Evolutionary conservation across 2,329 filamentous ascomycete species (phyloP).

Genomic region (Ophiocordyceps polyrhachis-furcata): DNA sequence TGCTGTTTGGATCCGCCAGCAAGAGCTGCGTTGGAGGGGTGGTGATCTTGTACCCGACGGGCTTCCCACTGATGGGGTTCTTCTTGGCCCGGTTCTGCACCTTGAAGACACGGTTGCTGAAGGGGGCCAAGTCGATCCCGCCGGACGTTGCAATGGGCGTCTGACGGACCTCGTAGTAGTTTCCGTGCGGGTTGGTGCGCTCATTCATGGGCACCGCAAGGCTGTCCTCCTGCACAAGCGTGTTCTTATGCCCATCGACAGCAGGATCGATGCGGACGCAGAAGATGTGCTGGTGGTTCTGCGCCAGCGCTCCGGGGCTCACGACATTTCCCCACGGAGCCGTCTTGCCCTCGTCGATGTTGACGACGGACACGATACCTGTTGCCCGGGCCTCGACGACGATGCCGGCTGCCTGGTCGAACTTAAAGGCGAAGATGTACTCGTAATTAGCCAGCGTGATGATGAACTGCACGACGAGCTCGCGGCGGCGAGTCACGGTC

Average conservation of each 20-base stretch:
- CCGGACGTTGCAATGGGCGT: slow-evolving; percentile 23
- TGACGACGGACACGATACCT: slow-evolving; percentile 24
- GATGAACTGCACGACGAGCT: slow-evolving; percentile 41
- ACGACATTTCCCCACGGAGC: slow-evolving; percentile 42
- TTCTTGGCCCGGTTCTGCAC: slow-evolving; percentile 23
- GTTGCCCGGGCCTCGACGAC: slow-evolving; percentile 15
- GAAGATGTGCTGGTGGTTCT: slow-evolving; percentile 52
- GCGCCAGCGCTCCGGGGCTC: slow-evolving; percentile 37
- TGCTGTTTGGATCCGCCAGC: slow-evolving; percentile 20
- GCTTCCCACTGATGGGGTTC: slow-evolving; percentile 25
- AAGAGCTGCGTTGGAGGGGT: slow-evolving; percentile 19
- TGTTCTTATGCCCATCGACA: slow-evolving; percentile 40
- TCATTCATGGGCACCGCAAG: slow-evolving; percentile 22
- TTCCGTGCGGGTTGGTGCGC: slow-evolving; percentile 29
- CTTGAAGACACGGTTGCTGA: slow-evolving; percentile 29
- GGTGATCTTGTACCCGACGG: slow-evolving; percentile 29
- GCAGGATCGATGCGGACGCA: slow-evolving; percentile 42
- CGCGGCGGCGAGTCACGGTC: slow-evolving; percentile 32
- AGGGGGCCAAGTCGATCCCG: slow-evolving; percentile 29
- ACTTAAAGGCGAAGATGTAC: slow-evolving; percentile 24
- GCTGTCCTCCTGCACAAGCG: slow-evolving; percentile 24
- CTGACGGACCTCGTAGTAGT: slow-evolving; percentile 22
- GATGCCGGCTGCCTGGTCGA: slow-evolving; percentile 31
- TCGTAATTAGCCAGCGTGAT: slow-evolving; percentile 47
- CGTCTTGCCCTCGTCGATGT: slow-evolving; percentile 34